Base-by-base conservation (phyloP, 2,329 filamentous ascomycete species). In the Aureobasidium sp. region DNA sequence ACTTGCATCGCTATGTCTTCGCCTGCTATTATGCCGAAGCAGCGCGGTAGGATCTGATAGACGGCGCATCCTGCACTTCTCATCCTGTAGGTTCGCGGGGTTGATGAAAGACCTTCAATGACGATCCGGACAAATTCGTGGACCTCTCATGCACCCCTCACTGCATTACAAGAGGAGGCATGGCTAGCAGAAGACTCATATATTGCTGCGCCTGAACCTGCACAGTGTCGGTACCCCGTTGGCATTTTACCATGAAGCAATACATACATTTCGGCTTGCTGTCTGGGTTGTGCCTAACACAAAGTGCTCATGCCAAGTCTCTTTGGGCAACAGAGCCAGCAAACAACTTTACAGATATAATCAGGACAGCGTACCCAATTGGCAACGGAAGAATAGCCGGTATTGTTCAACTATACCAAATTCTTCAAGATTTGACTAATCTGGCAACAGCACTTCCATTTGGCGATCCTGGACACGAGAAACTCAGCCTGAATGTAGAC, bases 371-470 rank as follows among this genome's bases (percentile, higher is more conserved):
- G 4, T 81, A 79, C 65, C 76, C 77, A 0, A 65, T 81, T n/a
- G 80, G 80, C 14, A 82, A 82, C 70, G 79, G 79, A 1, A 75
- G 73, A 49, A 69, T 81, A 20, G 78, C 75, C 64, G 75, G 77
- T 78, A 64, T 36, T 68, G 61, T 15, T 14, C 52, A 31, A 5
- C 8, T 41, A 36, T 8, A 4, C 14, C 14, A 52, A 25, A 1
- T 1, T 2, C 2, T 12, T 12, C 45, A 15, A 39, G 5, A 5
- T 15, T 14, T 22, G 2, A n/a, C 51, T 62, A 62, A 62, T 17
- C 17, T 14, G n/a, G 12, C 3, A 2, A 42, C 44, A 73, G 77
- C 74, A 2, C 74, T 81, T 34, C 73, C 77, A 0, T 78, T 78
- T 61, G 79, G 80, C 0, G 64, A 70, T 17, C 73, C 79, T 0